phyloP scores from a whole-genome alignment of 257 asterid genomes.

The Nicotiana tomentosiformis region DNA sequence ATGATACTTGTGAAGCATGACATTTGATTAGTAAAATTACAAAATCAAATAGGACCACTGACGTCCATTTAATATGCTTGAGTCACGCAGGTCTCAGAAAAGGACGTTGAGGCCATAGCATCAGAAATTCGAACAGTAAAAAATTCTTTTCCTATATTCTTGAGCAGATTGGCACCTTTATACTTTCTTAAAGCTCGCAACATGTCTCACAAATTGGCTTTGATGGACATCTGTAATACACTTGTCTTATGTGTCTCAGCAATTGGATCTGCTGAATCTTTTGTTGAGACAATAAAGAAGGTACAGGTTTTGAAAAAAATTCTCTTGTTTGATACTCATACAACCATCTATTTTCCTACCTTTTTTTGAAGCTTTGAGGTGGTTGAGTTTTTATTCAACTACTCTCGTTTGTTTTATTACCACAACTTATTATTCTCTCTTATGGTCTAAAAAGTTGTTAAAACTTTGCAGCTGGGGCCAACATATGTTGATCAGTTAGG shows the following conservation, averaged over 20 bases:
- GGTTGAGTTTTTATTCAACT: background rate
- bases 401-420: background rate
- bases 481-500: constrained; percentile 64
- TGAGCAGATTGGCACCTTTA: constrained; percentile 59
- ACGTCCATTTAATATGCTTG: background rate
- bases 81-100: constrained; percentile 43
- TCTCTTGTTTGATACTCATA: background rate
- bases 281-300: constrained; percentile 51
- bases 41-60: background rate
- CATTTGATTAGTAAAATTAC: background rate
- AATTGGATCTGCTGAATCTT: constrained; percentile 77
- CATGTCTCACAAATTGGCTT: constrained; percentile 34
- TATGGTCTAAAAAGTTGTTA: constrained; percentile 4
- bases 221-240: constrained; percentile 31
- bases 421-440: background rate
- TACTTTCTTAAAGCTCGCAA: constrained; percentile 52
- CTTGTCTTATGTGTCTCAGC: constrained; percentile 72
- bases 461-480: constrained; percentile 72
- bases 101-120: constrained; percentile 41
- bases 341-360: background rate
- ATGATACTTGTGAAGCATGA: background rate
- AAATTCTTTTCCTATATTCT: constrained; percentile 44
- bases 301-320: constrained; percentile 20
- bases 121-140: constrained; percentile 40
- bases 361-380: background rate